These are phyloP conservation scores for Hemileccinum rubropunctum DNA, from an alignment of 768 basidiomycete genomes.

Conservation along the genomic window DNA sequence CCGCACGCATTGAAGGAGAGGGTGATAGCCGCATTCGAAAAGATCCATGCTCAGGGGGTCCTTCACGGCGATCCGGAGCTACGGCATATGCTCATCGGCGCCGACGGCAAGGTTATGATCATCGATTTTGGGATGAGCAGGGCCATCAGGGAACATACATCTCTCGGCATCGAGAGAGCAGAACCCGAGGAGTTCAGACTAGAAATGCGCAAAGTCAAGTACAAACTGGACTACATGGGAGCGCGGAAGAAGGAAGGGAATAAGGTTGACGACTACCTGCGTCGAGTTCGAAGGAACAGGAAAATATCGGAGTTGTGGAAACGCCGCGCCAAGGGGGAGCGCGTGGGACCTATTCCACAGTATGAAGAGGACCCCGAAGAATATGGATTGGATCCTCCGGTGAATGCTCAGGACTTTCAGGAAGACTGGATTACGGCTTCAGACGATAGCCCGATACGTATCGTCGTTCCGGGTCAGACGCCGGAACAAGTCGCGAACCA, in stretches of 20 bases:
- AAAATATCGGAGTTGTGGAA: constrained; percentile 25
- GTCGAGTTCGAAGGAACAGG: constrained; percentile 29
- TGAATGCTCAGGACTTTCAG: constrained; percentile 33
- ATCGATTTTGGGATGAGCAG: constrained; percentile 52
- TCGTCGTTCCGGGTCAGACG: constrained; percentile 38
- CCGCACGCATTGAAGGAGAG: constrained; percentile 50
- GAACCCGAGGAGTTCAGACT: constrained; percentile 40
- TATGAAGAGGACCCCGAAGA: constrained; percentile 32
- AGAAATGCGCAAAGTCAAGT: constrained; percentile 58
- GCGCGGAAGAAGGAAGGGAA: constrained; percentile 36
- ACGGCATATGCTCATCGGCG: constrained; percentile 53
- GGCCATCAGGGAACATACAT: constrained; percentile 27
- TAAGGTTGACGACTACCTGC: constrained; percentile 31
- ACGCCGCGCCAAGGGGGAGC: constrained; percentile 28
- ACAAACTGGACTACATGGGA: constrained; percentile 46
- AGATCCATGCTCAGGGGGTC: constrained; percentile 46
- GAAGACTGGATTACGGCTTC: constrained; percentile 36
- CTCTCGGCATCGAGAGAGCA: constrained; percentile 36
- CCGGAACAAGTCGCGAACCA: constrained; percentile 18
- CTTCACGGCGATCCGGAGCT: constrained; percentile 48
- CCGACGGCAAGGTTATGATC: constrained; percentile 50
- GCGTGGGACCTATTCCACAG: constrained; percentile 29
- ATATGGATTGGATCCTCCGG: constrained; percentile 31
- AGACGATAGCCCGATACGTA: constrained; percentile 31
- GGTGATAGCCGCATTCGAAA: constrained; percentile 48